Evolutionary conservation across 2,329 filamentous ascomycete genomes (phyloP).

Genomic region (Phyllosticta capitalensis): DNA sequence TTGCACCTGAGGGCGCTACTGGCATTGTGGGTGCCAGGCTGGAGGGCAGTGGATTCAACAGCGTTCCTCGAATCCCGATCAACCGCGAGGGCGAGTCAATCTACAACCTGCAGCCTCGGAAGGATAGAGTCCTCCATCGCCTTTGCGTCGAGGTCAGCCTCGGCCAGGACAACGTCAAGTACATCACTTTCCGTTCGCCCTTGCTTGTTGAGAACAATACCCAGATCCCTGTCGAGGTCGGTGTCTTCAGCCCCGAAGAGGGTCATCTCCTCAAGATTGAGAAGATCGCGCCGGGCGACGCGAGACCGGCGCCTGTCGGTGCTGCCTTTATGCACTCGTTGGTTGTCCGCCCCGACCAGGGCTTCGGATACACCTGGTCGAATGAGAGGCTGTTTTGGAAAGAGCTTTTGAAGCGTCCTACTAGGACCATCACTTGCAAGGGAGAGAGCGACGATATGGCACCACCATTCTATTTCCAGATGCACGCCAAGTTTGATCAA

Average conservation of each 20-base stretch:
- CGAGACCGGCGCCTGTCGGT: conserved; percentile 81
- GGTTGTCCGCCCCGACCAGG: conserved; percentile 82
- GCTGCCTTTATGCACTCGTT: conserved; percentile 84
- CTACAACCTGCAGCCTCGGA: conserved; percentile 80
- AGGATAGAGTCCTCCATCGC: conserved; percentile 75
- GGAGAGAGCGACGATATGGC: conserved; percentile 70
- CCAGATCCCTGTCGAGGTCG: conserved; percentile 88
- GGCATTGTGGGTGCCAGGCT: conserved; percentile 74
- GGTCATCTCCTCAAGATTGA: conserved; percentile 94
- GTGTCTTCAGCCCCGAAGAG: conserved; percentile 77
- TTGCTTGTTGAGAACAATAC: conserved; percentile 91
- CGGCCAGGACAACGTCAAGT: conserved; percentile 93
- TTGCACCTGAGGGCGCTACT: conserved; percentile 72
- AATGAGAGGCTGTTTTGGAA: conserved; percentile 86
- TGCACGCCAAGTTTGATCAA: conserved; percentile 76
- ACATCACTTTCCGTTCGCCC: conserved; percentile 89
- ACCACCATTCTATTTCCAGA: conserved; percentile 91
- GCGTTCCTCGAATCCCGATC: conserved; percentile 75
- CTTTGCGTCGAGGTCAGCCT: conserved; percentile 86
- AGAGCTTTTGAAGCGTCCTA: conserved; percentile 76
- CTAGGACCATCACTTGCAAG: conserved; percentile 77
- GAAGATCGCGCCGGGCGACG: conserved; percentile 88
- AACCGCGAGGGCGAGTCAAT: conserved; percentile 90
- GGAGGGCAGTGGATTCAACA: conserved; percentile 90
- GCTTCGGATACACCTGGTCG: conserved; percentile 95